A percentile compares a stretch with the other conserved stretches of the same genome.
Conservation (phyloP, 192 early-diverging fungal genomes). For the Gonapodya sp. region DNA sequence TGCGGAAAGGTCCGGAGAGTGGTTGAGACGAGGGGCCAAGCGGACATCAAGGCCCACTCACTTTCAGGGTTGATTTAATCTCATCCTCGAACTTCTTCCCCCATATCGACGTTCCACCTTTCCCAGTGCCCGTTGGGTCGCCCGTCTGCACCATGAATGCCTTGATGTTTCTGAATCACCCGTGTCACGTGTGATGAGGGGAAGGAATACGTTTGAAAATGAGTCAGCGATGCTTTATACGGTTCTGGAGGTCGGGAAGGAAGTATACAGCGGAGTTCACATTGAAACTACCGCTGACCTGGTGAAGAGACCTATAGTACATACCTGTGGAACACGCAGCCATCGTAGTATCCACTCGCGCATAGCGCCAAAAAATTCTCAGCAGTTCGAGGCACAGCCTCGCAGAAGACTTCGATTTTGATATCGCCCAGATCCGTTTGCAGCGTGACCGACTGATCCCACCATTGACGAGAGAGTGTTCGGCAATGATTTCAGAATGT, state of each 20-base stretch:
- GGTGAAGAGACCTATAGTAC: not conserved
- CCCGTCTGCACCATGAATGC: conserved; percentile 87
- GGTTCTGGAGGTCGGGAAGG: too few relatives aligned
- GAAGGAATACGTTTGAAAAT: too few relatives aligned
- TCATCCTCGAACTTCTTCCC: conserved; percentile 71
- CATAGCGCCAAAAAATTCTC: conserved; percentile 96
- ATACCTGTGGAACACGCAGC: conserved; percentile 66
- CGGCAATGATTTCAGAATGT: too few relatives aligned
- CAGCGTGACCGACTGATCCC: conserved; percentile 67
- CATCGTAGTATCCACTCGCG: conserved; percentile 86
- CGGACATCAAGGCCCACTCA: conserved; percentile 16
- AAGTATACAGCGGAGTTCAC: too few relatives aligned
- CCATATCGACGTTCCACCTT: conserved; percentile 83
- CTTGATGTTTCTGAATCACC: conserved; percentile 52
- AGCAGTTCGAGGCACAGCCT: conserved; percentile 44
- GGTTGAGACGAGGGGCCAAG: not conserved
- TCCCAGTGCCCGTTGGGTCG: conserved; percentile 77
- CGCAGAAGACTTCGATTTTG: conserved; percentile 89
- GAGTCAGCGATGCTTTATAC: too few relatives aligned
- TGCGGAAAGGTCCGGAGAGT: not conserved
- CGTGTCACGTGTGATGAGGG: not conserved
- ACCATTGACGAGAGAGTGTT: too few relatives aligned
- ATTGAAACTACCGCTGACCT: too few relatives aligned
- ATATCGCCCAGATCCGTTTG: conserved; percentile 90
- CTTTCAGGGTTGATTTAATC: conserved; percentile 63